These are phyloP conservation scores for Taphrina populina DNA, from an alignment of 1,139 yeast genomes.

Conservation along the genomic window DNA sequence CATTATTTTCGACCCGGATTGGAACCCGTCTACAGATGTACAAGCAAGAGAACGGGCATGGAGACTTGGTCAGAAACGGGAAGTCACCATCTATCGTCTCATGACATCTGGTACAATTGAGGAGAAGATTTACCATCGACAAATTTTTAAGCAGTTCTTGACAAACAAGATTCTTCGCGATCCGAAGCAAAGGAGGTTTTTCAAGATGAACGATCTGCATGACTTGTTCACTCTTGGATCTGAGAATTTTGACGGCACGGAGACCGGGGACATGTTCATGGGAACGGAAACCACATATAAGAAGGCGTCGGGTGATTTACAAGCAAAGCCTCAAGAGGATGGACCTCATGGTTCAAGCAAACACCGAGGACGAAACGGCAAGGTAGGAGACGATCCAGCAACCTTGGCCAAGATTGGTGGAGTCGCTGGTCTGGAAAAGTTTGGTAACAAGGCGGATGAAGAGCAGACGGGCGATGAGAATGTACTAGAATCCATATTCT, in stretches of 20 bases:
- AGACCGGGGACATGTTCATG: slow-evolving; percentile 62
- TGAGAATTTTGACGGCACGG: slow-evolving; percentile 61
- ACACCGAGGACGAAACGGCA: slow-evolving; percentile 51
- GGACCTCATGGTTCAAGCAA: slow-evolving; percentile 43
- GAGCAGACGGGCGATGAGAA: slow-evolving; percentile 58
- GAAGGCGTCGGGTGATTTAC: slow-evolving; percentile 39
- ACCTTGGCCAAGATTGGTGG: slow-evolving; percentile 43
- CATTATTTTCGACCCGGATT: slow-evolving; percentile 92
- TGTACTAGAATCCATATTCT: slow-evolving; percentile 71
- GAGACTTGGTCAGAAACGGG: slow-evolving; percentile 92
- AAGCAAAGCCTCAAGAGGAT: slow-evolving; percentile 36
- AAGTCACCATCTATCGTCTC: slow-evolving; percentile 85
- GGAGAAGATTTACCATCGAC: slow-evolving; percentile 93
- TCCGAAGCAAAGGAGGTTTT: slow-evolving; percentile 89
- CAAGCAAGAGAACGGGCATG: slow-evolving; percentile 97
- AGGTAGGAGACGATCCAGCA: slow-evolving; percentile 3
- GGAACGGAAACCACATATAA: slow-evolving; percentile 52
- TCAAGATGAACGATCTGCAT: slow-evolving; percentile 86
- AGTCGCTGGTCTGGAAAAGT: slow-evolving; percentile 49
- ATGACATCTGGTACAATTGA: slow-evolving; percentile 96
- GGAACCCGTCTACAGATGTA: slow-evolving; percentile 97
- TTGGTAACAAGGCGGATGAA: slow-evolving; percentile 47
- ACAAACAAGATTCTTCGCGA: slow-evolving; percentile 92
- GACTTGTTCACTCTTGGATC: slow-evolving; percentile 85
- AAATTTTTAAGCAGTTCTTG: slow-evolving; percentile 88